Evolutionary conservation across 1,284 basidiomycete species (phyloP), one percentile per base, ranked within the genome.

Genomic region (Sanguinoderma infundibulare): DNA sequence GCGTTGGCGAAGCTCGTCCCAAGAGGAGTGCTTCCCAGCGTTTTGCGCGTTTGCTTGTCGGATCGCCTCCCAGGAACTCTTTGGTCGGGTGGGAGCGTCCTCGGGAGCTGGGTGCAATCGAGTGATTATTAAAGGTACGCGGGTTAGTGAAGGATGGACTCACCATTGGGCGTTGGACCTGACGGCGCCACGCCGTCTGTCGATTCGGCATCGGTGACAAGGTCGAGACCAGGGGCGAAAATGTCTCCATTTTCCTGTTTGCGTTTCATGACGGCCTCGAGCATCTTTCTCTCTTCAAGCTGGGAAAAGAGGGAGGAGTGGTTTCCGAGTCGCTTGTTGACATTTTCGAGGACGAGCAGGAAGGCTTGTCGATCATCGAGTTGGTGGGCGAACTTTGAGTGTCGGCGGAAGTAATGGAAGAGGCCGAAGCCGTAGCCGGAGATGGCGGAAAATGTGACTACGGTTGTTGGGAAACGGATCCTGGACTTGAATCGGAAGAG

Each of bases 1-100:
- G 34, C 73, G 78, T 69, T 90, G 86, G 38, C 89, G 84, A 30
- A 91, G 77, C 35, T 74, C 72, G 67, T 90, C 89, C 89, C 89
- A 91, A 5, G 87, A 79, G 14, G 89, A 89, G 24, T 76, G 76
- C 34, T 77, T 72, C 3, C 77, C 78, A 32, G 76, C 61, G 61
- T 60, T 71, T 35, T 75, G 79, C 34, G 78, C 73, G 61, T 87
- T 87, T n/a, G 76, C 80, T 50, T 76, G 75, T 55, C 88, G 84
- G 46, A 91, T 85, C 63, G 86, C 81, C 42, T 88, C 86, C 89
- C 89, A 91, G 63, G 77, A 82, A 59, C 71, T 82, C 57, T 63
- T 57, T 15, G 73, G 70, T 42, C 56, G 62, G 14, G 47, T 26
- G 12, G 59, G 12, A 3, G 59, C 38, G 17, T 61, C 59, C n/a